These are phyloP conservation scores for Rosa rugosa DNA, from an alignment of 306 rosid genomes.

Conservation along the genomic window DNA sequence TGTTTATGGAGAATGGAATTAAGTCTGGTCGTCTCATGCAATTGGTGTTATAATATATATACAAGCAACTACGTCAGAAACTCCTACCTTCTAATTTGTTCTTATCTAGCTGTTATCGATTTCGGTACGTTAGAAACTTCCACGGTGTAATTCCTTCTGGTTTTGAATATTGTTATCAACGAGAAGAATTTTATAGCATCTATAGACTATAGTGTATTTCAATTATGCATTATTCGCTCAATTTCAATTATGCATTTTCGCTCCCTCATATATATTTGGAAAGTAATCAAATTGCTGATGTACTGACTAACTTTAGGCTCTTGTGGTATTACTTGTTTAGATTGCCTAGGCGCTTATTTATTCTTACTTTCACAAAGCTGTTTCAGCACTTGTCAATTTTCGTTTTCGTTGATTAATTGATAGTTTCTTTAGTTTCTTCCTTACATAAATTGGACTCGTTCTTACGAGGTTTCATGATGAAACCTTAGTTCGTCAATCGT, in stretches of 20 bases:
- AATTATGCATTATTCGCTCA: no score
- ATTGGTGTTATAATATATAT: constrained; percentile 4
- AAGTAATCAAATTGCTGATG: not conserved
- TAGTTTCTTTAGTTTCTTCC: no score
- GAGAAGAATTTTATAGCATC: not conserved
- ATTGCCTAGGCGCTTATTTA: not conserved
- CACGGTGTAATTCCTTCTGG: not conserved
- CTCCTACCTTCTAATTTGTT: not conserved
- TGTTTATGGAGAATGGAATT: not conserved
- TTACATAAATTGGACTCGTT: not conserved
- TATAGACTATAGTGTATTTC: no score
- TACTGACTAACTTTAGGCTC: not conserved
- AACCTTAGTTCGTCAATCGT: not conserved
- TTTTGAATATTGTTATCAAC: not conserved
- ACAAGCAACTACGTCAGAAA: not conserved
- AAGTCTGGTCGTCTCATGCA: constrained; percentile 12
- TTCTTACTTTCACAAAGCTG: not conserved
- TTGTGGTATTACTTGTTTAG: not conserved
- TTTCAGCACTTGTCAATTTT: not conserved
- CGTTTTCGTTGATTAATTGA: not conserved
- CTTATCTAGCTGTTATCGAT: not conserved
- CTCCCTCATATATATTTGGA: not conserved
- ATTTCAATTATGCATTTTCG: not conserved
- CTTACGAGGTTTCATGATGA: not conserved
- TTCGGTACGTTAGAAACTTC: not conserved